Base-by-base conservation (phyloP, 176 grass and related monocot genomes). In the Olyra latifolia region DNA sequence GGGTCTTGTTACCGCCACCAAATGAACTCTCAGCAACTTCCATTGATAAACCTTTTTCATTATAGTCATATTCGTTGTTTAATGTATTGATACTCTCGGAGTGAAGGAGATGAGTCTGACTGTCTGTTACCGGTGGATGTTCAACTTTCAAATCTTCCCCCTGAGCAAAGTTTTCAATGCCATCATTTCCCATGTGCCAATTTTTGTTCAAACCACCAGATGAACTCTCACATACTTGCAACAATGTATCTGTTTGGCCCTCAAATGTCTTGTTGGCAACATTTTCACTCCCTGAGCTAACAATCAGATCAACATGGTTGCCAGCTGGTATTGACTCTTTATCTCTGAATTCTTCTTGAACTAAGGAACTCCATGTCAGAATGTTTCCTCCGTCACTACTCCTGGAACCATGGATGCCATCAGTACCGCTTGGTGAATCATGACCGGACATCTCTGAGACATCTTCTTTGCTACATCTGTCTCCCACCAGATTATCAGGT, bases 351-450 rank as follows among this genome's bases (percentile, higher is more conserved):
- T 60, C 80, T 74, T 74, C 52, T 38, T 73, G 66, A 58, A 29
- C 39, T 60, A 76, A 77, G 79, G 19, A 40, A 67, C 42, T 79
- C 8, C 17, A 38, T 47, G 8, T 29, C 16, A 0, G 49, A 20
- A 72, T 1, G 20, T 41, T 82, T 30, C 73, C 74, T n/a, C 80
- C 12, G 9, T 64, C 29, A 61, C 20, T 49, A 44, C 78, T 80
- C 41, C 53, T 76, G 7, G 24, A 89, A 39, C 56, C 87, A 76
- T 53, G 46, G 24, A 81, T 49, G n/a, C 59, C 75, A 76, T 52
- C 82, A 69, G 53, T 43, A 15, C 72, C 50, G 74, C 50, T 19
- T 46, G 66, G 66, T 79, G 77, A 76, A 66, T 53, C 63, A 11
- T 43, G 6, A 72, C 24, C 17, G 75, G 59, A 19, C 43, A 56